Percentiles rank a stretch among this genome's conserved stretches.
Evolutionary conservation across 345 rosid species (phyloP).

Genomic region (Conringia planisiliqua): DNA sequence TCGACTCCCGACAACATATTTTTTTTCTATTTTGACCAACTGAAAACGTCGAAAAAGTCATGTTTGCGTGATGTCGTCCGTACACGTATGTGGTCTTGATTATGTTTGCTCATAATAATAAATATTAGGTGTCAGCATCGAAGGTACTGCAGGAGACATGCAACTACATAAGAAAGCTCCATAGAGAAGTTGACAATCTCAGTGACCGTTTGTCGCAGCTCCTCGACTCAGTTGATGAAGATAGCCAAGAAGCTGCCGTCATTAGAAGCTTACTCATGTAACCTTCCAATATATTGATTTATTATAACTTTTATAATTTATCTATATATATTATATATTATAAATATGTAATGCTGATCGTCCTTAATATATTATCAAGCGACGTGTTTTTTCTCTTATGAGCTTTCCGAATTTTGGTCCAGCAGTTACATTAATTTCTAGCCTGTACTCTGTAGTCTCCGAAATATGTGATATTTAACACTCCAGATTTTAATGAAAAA

Average conservation of each 20-base stretch:
- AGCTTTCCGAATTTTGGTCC: not conserved
- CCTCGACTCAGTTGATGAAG: conserved; percentile 56
- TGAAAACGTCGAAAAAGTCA: not conserved
- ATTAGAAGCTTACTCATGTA: conserved; percentile 74
- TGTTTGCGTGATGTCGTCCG: not conserved
- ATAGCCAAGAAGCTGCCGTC: conserved; percentile 71
- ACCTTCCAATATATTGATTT: conserved; percentile 16
- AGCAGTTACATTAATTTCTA: not conserved
- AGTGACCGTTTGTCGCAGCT: conserved; percentile 68
- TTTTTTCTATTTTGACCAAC: not conserved
- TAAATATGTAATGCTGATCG: conserved; percentile 12
- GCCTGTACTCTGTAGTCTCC: not conserved
- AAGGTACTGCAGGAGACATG: conserved; percentile 80
- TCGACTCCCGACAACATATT: conserved; percentile 37
- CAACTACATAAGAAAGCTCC: conserved; percentile 63
- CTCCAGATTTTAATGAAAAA: no score
- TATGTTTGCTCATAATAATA: not conserved
- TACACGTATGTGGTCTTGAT: not conserved
- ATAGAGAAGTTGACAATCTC: conserved; percentile 66
- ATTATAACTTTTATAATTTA: not conserved
- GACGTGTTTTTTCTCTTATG: conserved; percentile 9
- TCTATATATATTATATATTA: not conserved
- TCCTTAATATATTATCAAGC: conserved; percentile 25
- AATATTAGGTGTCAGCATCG: conserved; percentile 56
- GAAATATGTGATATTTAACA: not conserved